These are phyloP conservation scores for Lycium barbarum DNA, from an alignment of 257 asterid species.

Conservation along the genomic window DNA sequence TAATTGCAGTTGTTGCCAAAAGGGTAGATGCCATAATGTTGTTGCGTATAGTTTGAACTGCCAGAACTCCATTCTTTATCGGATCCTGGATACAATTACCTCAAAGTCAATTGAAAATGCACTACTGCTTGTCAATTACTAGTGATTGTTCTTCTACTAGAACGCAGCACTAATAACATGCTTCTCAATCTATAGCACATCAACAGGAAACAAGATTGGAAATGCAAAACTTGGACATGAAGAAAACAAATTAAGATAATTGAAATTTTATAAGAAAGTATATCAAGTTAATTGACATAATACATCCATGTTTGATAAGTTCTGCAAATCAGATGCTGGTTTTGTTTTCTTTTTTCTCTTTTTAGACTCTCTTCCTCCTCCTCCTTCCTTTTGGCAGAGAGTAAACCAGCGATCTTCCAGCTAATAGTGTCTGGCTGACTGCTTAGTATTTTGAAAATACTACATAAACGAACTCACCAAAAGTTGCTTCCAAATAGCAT, in stretches of 20 bases:
- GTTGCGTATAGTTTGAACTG: conserved; percentile 89
- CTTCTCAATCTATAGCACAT: neutral
- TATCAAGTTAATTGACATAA: neutral
- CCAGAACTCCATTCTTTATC: conserved; percentile 73
- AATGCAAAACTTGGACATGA: neutral
- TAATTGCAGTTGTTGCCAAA: conserved; percentile 80
- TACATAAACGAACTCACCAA: neutral
- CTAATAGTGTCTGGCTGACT: neutral
- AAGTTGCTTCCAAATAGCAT: neutral
- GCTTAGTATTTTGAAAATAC: neutral
- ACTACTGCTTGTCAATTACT: neutral
- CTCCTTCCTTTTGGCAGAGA: neutral
- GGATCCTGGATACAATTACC: conserved; percentile 65
- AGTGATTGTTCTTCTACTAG: neutral
- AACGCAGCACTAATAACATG: neutral
- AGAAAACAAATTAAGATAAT: neutral
- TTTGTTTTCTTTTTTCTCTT: neutral
- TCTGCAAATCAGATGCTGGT: neutral
- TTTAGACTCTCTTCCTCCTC: neutral
- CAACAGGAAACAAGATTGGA: neutral
- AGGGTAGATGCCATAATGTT: conserved; percentile 96
- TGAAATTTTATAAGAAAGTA: neutral
- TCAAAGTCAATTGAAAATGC: conserved; percentile 23
- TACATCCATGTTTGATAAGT: neutral
- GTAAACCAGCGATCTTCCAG: neutral